A percentile compares a stretch with the other conserved stretches of the same genome.
phyloP scores from a whole-genome alignment of 163 green algal genomes.

The Chloromonas sp. region DNA sequence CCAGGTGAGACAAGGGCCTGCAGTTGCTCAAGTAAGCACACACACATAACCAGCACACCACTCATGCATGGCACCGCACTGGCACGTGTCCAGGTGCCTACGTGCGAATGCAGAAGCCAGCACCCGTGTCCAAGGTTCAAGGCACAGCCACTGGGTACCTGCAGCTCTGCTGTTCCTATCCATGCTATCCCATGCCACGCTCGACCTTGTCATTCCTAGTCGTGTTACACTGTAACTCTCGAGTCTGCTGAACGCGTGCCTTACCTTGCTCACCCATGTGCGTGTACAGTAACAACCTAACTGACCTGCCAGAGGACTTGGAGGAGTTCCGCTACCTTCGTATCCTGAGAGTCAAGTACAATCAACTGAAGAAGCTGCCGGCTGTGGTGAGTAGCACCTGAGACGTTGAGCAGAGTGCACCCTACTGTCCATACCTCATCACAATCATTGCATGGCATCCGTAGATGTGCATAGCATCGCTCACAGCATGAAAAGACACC shows the following conservation, averaged over 20 bases:
- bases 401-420: neutral
- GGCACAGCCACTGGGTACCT: too few species aligned
- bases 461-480: neutral
- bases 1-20: constrained; percentile 32
- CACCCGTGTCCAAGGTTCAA: too few species aligned
- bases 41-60: too few species aligned
- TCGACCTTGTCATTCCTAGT: too few species aligned
- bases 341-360: constrained; percentile 64
- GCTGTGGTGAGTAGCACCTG: constrained; percentile 18
- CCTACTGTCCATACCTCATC: neutral
- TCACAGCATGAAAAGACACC: neutral
- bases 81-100: too few species aligned
- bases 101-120: too few species aligned
- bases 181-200: too few species aligned
- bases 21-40: too few species aligned
- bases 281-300: constrained; percentile 53
- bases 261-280: neutral
- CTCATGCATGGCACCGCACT: too few species aligned
- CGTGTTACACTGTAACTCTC: too few species aligned
- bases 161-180: too few species aligned
- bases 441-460: neutral
- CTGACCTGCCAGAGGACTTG: constrained; percentile 52
- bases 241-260: too few species aligned
- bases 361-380: constrained; percentile 49
- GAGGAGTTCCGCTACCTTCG: constrained; percentile 45